These are phyloP conservation scores for Cynanchum wilfordii DNA, from an alignment of 257 asterid species.

Conservation along the genomic window DNA sequence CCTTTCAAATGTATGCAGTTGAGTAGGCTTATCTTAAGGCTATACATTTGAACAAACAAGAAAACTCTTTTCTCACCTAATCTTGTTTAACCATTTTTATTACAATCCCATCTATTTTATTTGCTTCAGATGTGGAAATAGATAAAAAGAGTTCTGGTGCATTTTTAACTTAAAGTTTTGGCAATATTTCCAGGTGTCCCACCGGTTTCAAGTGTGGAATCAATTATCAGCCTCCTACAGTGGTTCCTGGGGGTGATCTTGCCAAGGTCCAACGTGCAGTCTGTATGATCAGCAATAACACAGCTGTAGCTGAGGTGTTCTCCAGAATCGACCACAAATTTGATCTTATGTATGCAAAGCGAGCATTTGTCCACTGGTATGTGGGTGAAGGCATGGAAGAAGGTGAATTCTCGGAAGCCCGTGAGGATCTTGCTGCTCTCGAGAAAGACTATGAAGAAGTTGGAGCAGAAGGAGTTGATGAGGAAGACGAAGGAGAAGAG, in stretches of 20 bases:
- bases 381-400: conserved; percentile 22
- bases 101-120: background rate
- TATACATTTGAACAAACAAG: background rate
- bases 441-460: conserved; percentile 24
- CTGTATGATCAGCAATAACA: conserved; percentile 20
- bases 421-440: conserved; percentile 17
- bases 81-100: background rate
- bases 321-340: conserved; percentile 18
- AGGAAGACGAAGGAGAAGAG: conserved; percentile 17
- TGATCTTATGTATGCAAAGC: conserved; percentile 22
- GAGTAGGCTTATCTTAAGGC: background rate
- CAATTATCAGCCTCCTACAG: conserved; percentile 21
- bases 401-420: conserved; percentile 21
- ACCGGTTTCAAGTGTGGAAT: conserved; percentile 24
- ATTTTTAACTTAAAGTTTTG: background rate
- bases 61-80: background rate
- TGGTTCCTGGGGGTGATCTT: conserved; percentile 20
- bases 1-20: background rate
- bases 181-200: conserved; percentile 15
- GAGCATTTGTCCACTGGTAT: conserved; percentile 20
- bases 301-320: conserved; percentile 18
- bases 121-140: background rate
- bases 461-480: conserved; percentile 16
- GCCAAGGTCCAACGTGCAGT: conserved; percentile 23
- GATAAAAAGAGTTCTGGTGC: background rate